Conservation (phyloP, 2,329 filamentous ascomycete genomes). For the Bipolaris cookei region DNA sequence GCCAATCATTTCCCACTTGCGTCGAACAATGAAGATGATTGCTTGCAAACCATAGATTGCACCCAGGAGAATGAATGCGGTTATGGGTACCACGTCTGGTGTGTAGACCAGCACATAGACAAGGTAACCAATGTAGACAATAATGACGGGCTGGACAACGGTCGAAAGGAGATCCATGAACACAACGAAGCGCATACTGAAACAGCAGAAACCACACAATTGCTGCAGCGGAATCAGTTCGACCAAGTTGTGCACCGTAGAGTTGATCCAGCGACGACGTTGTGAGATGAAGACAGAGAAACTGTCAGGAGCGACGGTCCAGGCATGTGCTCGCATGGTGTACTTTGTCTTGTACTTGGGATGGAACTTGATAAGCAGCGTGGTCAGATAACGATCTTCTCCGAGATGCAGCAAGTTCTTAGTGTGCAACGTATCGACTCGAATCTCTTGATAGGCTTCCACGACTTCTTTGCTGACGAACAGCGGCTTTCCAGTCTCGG, state of each 20-base stretch:
- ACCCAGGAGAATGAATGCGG: conserved; percentile 86
- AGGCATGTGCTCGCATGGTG: conserved; percentile 87
- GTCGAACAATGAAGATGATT: conserved; percentile 92
- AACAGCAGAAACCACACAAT: conserved; percentile 99
- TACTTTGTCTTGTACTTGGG: conserved; percentile 98
- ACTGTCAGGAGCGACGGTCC: conserved; percentile 95
- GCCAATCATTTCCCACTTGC: conserved; percentile 99
- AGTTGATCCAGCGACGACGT: conserved; percentile 99
- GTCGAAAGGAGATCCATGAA: conserved; percentile 93
- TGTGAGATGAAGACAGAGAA: conserved; percentile 96
- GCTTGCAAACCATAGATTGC: conserved; percentile 98
- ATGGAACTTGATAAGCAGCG: conserved; percentile 89
- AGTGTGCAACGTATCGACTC: conserved; percentile 97
- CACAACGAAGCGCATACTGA: conserved; percentile 98
- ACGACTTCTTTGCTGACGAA: conserved; percentile 95
- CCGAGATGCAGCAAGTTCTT: conserved; percentile 97
- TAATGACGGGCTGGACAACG: conserved; percentile 86
- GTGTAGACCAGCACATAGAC: conserved; percentile 73
- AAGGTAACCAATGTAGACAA: conserved; percentile 89
- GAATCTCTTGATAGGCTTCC: conserved; percentile 86
- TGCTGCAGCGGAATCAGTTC: conserved; percentile 93
- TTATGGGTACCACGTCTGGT: conserved; percentile 73
- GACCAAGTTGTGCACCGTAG: conserved; percentile 95
- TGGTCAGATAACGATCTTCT: conserved; percentile 97
- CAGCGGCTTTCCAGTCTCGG: conserved; percentile 91